Evolutionary conservation across 805 yeast species (phyloP).

Genomic region (Danielia oregonensis): DNA sequence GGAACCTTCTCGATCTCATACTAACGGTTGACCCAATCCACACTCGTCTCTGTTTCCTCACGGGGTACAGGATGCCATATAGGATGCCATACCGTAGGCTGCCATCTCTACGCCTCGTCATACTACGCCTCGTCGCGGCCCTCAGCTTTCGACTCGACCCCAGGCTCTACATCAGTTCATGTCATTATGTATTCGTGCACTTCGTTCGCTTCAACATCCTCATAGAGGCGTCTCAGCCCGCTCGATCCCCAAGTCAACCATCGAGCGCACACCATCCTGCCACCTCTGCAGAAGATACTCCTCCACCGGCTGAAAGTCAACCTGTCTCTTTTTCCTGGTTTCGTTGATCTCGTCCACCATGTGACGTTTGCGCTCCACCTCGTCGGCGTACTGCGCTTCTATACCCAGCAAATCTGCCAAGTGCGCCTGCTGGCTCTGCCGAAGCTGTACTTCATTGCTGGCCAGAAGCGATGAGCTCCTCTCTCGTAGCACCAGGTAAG

Average conservation of each 20-base stretch:
- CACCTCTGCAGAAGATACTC: constrained; percentile 47
- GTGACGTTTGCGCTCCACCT: constrained; percentile 35
- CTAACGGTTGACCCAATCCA: too few relatives aligned
- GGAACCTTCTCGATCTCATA: too few relatives aligned
- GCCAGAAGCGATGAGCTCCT: constrained; percentile 35
- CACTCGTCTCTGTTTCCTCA: too few relatives aligned
- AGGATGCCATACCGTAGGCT: too few relatives aligned
- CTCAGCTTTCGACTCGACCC: too few relatives aligned
- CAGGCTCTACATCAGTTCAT: too few relatives aligned
- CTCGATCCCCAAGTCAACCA: constrained; percentile 33
- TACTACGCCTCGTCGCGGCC: too few relatives aligned
- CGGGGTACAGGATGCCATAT: too few relatives aligned
- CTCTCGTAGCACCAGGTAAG: constrained; percentile 38
- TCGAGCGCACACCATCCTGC: constrained; percentile 43
- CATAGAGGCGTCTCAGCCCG: background rate
- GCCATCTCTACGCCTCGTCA: too few relatives aligned
- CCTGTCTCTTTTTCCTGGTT: constrained; percentile 42
- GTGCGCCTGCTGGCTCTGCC: constrained; percentile 30
- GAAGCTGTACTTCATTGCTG: constrained; percentile 37
- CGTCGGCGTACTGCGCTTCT: constrained; percentile 15
- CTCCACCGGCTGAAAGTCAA: constrained; percentile 40
- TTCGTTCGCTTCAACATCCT: background rate
- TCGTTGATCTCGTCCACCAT: constrained; percentile 41
- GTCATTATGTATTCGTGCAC: too few relatives aligned
- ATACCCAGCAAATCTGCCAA: constrained; percentile 21